phyloP scores from a whole-genome alignment of 2,329 filamentous ascomycete species.

The Sphaerulina vaccinii region DNA sequence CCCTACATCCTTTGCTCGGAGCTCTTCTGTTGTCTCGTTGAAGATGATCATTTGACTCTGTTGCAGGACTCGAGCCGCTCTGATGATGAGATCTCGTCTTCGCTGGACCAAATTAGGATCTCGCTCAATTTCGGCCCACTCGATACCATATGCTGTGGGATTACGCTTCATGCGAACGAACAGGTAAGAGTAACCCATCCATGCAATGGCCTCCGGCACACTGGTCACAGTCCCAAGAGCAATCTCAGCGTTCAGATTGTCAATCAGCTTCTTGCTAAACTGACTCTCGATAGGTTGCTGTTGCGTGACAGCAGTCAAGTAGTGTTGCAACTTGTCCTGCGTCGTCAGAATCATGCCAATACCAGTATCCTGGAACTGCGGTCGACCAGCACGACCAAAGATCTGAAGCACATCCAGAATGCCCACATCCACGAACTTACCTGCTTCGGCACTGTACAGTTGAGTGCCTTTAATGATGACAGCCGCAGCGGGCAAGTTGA shows the following conservation, averaged over 20 bases:
- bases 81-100: constrained; percentile 79
- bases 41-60: constrained; percentile 99
- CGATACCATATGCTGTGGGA: constrained; percentile 88
- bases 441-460: constrained; percentile 92
- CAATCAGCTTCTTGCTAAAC: constrained; percentile 89
- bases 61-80: constrained; percentile 83
- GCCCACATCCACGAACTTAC: constrained; percentile 93
- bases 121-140: constrained; percentile 85
- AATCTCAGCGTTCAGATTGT: constrained; percentile 96
- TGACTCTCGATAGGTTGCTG: constrained; percentile 97
- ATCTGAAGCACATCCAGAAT: constrained; percentile 97
- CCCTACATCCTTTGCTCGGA: constrained; percentile 91
- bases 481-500: constrained; percentile 93
- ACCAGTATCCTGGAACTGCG: constrained; percentile 95
- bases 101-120: constrained; percentile 86
- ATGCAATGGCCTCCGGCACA: constrained; percentile 87
- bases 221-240: constrained; percentile 92
- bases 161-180: constrained; percentile 96
- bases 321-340: constrained; percentile 88
- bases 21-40: constrained; percentile 89
- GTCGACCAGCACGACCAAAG: constrained; percentile 94
- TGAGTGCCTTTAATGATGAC: constrained; percentile 98
- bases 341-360: constrained; percentile 98
- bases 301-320: constrained; percentile 87
- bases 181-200: constrained; percentile 96